Conservation (phyloP, 345 rosid genomes). For the Dovyalis caffra region DNA sequence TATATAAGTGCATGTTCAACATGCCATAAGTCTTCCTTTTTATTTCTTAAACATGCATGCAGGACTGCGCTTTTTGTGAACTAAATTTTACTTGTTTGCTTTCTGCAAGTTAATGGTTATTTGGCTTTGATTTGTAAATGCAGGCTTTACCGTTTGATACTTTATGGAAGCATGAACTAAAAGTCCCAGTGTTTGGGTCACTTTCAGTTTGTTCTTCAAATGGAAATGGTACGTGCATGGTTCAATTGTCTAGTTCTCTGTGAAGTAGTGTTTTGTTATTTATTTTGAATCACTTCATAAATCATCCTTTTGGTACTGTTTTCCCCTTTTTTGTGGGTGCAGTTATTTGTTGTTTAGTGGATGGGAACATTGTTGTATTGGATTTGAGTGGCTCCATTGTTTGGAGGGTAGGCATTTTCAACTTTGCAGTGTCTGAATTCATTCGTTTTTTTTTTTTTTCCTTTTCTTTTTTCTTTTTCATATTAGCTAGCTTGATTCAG, state of each 20-base stretch:
- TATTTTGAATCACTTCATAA: neutral
- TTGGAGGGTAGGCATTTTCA: constrained; percentile 65
- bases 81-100: neutral
- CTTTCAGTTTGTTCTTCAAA: constrained; percentile 46
- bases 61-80: neutral
- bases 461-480: neutral
- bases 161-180: constrained; percentile 69
- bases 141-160: constrained; percentile 69
- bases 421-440: neutral
- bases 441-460: too few species aligned
- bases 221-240: constrained; percentile 44
- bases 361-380: constrained; percentile 67
- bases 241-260: neutral
- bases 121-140: constrained; percentile 17
- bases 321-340: constrained; percentile 20
- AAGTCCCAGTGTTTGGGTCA: constrained; percentile 83
- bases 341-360: constrained; percentile 94
- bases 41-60: neutral
- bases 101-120: neutral
- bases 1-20: too few species aligned
- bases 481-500: neutral
- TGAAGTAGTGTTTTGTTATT: neutral
- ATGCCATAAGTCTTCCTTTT: too few species aligned
- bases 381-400: constrained; percentile 54
- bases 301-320: neutral